Evolutionary conservation across 2,329 filamentous ascomycete genomes (phyloP), one percentile per base, ranked within the genome.

Genomic region (Lasiodiplodia citricola): DNA sequence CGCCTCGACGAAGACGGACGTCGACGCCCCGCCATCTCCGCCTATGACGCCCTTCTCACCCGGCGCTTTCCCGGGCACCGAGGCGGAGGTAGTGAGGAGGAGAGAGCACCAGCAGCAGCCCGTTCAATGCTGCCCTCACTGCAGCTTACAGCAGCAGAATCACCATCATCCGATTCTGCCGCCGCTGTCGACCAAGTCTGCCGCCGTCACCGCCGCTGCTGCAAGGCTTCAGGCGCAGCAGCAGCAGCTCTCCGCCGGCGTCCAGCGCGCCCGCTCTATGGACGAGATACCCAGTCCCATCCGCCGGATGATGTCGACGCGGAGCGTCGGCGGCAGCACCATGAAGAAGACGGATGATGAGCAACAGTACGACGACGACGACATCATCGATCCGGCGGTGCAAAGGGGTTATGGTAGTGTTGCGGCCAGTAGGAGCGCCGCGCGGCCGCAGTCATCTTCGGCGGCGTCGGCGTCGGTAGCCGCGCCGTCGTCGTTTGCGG

Each of bases 1-100:
- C 73, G 72, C 57, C 72, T 73, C 72, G 4, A n/a, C 41, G 6
- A 47, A n/a, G 41, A 80, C 16, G 50, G 74, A 75, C 58, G 80
- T 80, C 56, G 75, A 79, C 64, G 54, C 65, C 11, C 65, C 65
- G 14, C 65, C 65, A 14, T 56, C 58, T 6, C 67, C 67, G 13
- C 67, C 67, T 25, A 57, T 68, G 37, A 68, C 67, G 57, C 67
- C 67, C 37, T 68, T 68, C 35, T 68, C 67, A 16, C 67, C 67
- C 10, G 41, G 57, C 16, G 67, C 67, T 16, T 68, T 68, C 38
- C 67, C 58, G 13, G 41, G 31, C 31, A 50, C 28, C 25, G 28
- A 14, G 60, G 7, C 11, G 16, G 35, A 37, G 21, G 31, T 1
- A 21, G 21, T 1, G 28, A 6, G 28, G 28, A 28, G 28, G 28